Conservation (phyloP, 106 monocot species). For the Dioscorea dumetorum region DNA sequence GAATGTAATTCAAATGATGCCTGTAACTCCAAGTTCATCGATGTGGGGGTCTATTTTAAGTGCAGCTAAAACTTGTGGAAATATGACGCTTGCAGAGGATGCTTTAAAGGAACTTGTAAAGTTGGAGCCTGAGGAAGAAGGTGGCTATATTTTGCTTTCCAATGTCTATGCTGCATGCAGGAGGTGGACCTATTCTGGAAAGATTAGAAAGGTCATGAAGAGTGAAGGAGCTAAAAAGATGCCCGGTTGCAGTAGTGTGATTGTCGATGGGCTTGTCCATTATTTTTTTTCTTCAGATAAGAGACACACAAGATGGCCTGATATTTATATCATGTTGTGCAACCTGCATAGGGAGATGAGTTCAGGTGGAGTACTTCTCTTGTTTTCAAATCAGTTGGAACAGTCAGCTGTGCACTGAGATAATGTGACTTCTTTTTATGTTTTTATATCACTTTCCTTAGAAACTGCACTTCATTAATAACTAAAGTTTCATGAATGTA, state of each 20-base stretch:
- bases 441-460: background rate
- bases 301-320: slow-evolving; percentile 16
- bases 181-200: slow-evolving; percentile 38
- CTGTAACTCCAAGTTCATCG: slow-evolving; percentile 36
- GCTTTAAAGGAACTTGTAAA: slow-evolving; percentile 39
- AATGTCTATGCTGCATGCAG: slow-evolving; percentile 51
- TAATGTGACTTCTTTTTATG: background rate
- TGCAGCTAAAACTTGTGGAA: slow-evolving; percentile 31
- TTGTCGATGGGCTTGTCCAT: slow-evolving; percentile 33
- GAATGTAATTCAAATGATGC: slow-evolving; percentile 34
- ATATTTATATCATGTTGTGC: slow-evolving; percentile 14
- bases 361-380: background rate
- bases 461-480: no score
- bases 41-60: slow-evolving; percentile 68
- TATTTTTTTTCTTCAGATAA: slow-evolving; percentile 54
- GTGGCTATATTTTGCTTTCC: slow-evolving; percentile 55
- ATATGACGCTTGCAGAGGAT: slow-evolving; percentile 26
- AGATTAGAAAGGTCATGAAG: slow-evolving; percentile 45
- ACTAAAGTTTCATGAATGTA: no score
- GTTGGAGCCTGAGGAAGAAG: slow-evolving; percentile 51
- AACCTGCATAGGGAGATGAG: slow-evolving; percentile 31
- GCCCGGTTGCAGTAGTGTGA: slow-evolving; percentile 42
- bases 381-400: background rate
- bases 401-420: background rate
- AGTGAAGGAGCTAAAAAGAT: slow-evolving; percentile 47